phyloP scores from a whole-genome alignment of 1,139 yeast species.

The Sugiyamaella sp. region DNA sequence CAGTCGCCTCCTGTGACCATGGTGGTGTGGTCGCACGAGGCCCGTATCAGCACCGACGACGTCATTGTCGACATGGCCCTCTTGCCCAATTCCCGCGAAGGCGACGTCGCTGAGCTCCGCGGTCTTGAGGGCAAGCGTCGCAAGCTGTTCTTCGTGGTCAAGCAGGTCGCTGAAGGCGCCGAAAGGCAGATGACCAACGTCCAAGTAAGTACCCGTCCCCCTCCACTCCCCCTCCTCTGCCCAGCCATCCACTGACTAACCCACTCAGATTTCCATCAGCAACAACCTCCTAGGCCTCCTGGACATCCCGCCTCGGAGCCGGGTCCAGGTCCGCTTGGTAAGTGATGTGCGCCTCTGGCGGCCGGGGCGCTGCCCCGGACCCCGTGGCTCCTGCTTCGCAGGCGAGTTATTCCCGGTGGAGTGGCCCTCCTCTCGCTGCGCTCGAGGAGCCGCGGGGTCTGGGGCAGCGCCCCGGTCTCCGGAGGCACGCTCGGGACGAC shows the following conservation, averaged over 20 bases:
- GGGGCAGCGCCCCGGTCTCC: constrained; percentile 1
- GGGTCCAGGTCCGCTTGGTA: constrained; percentile 58
- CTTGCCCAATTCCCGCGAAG: constrained; percentile 63
- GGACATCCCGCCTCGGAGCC: constrained; percentile 69
- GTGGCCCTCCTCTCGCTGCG: not conserved
- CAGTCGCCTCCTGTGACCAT: constrained; percentile 29
- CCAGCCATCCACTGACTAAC: constrained; percentile 3
- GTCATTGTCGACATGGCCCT: constrained; percentile 62
- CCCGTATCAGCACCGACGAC: constrained; percentile 58
- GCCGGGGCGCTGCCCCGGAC: no score
- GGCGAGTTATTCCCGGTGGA: not conserved
- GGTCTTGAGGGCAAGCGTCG: constrained; percentile 43
- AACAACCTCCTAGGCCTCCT: constrained; percentile 63
- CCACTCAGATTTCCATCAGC: constrained; percentile 54
- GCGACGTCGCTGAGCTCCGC: constrained; percentile 73
- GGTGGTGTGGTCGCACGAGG: constrained; percentile 68
- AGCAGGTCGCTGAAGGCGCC: constrained; percentile 43
- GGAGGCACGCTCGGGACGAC: constrained; percentile 2
- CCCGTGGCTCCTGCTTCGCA: no score
- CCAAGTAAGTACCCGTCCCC: constrained; percentile 32
- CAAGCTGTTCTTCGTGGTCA: constrained; percentile 52
- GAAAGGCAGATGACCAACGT: constrained; percentile 38
- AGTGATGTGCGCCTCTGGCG: no score
- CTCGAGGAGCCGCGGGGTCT: not conserved
- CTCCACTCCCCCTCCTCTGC: not conserved